Evolutionary conservation across 192 early-diverging fungal genomes (phyloP), one percentile per base, ranked within the genome.

Genomic region (Paraglomus occultum): DNA sequence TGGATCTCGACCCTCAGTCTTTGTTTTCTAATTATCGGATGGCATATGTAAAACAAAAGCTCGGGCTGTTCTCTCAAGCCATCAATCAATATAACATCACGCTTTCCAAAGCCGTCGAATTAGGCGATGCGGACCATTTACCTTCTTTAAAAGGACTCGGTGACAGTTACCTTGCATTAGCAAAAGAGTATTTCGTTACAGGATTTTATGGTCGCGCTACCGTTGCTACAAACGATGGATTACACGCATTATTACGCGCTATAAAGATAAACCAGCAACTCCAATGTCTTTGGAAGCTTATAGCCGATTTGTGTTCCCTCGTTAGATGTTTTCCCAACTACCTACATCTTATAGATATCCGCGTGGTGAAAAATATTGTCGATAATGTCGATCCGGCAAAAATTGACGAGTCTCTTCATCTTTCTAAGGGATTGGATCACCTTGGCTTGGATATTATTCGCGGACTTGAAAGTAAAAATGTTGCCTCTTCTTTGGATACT

Each of bases 171-270:
- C 44, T 86, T 5, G 76, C 80, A 31, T 74, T 75, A 44, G 80
- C 74, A 42, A 82, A 71, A 23, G 83, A 87, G 47, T 79, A 80
- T 48, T 84, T 80, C 53, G 75, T 82, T 14, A 79, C 79, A 20
- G 91, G 91, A 18, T 81, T 87, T 54, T 88, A 85, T 76, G 90
- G 84, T 0, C 88, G 89, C 43, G 79, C 79, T 20, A 83, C 83
- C 12, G 87, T 88, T 23, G 87, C 83, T 8, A 70, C 91, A 6
- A 49, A 73, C 11, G 62, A 75, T 39, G 59, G 68, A 6, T 17
- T 69, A 15, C 9, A 20, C 8, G 71, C 73, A 15, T 50, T 70
- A 9, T 22, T 69, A 20, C 64, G n/a, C 15, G 74, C 73, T 9
- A 47, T 80, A 18, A 14, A 74, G 9, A 51, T 45, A 10, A 67